Percentiles rank a stretch among this genome's conserved stretches.
Evolutionary conservation across 805 yeast species (phyloP).

Genomic region (Wickerhamiella australiensis): DNA sequence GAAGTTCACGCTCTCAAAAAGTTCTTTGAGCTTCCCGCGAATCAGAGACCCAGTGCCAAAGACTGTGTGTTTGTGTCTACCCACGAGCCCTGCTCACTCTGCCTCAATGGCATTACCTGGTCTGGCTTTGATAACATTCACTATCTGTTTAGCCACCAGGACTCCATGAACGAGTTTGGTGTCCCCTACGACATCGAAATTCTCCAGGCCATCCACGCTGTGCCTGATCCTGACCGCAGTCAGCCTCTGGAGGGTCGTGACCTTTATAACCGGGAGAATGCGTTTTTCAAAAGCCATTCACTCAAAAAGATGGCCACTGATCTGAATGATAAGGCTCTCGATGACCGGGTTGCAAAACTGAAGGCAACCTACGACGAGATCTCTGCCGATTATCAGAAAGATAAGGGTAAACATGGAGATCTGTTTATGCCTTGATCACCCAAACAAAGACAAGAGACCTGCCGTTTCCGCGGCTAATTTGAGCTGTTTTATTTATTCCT

Average conservation of each 20-base stretch:
- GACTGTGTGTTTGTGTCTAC: slow-evolving; percentile 21
- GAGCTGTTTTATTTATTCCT: not conserved
- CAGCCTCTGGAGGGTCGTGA: slow-evolving; percentile 11
- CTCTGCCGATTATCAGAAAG: slow-evolving; percentile 14
- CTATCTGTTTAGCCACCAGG: slow-evolving; percentile 20
- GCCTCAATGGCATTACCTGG: slow-evolving; percentile 21
- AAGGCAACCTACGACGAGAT: slow-evolving; percentile 15
- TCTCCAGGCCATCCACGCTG: slow-evolving; percentile 16
- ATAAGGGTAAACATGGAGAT: slow-evolving; percentile 13
- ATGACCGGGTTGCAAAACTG: slow-evolving; percentile 12
- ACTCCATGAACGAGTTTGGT: slow-evolving; percentile 15
- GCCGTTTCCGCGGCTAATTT: slow-evolving; percentile 12
- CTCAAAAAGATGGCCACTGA: slow-evolving; percentile 13
- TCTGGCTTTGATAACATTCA: slow-evolving; percentile 21
- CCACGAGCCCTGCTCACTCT: slow-evolving; percentile 23
- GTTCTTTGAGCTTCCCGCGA: slow-evolving; percentile 15
- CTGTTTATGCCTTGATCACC: not conserved
- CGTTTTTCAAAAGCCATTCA: slow-evolving; percentile 14
- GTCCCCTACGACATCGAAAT: slow-evolving; percentile 20
- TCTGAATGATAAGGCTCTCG: slow-evolving; percentile 10
- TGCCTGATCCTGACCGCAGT: slow-evolving; percentile 14
- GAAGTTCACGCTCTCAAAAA: slow-evolving; percentile 18
- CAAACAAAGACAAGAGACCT: not conserved
- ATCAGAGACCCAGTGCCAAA: slow-evolving; percentile 14
- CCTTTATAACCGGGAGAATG: slow-evolving; percentile 17